Conservation (phyloP, 2,329 filamentous ascomycete genomes). For the Penicillium hesseltinei region DNA sequence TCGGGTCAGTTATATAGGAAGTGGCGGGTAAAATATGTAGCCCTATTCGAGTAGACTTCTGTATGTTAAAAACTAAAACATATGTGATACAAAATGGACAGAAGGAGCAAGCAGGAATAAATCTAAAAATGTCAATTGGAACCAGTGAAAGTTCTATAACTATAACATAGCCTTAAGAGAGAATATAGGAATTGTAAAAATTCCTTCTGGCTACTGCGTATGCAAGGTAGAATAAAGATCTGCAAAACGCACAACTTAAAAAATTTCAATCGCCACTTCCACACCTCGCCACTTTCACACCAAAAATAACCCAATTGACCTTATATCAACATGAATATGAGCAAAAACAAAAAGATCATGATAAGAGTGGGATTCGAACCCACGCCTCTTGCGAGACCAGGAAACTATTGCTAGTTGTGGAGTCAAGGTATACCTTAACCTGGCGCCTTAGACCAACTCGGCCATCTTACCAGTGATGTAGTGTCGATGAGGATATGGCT, state of each 20-base stretch:
- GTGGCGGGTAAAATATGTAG: too few relatives aligned
- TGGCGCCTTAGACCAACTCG: conserved; percentile 35
- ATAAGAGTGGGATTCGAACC: conserved; percentile 11
- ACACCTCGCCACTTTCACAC: too few relatives aligned
- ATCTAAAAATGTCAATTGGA: neutral
- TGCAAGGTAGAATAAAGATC: neutral
- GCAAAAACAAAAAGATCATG: neutral
- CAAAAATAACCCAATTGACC: neutral
- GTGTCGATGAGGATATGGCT: accelerated
- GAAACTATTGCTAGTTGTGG: conserved; percentile 10
- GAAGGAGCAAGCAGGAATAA: neutral
- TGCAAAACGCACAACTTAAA: neutral
- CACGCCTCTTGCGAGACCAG: conserved; percentile 9
- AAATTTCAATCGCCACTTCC: neutral
- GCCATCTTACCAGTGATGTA: conserved; percentile 27
- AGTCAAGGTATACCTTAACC: conserved; percentile 32
- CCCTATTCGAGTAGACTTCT: too few relatives aligned
- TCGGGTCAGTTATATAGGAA: too few relatives aligned
- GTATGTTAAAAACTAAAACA: too few relatives aligned
- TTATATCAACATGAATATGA: neutral
- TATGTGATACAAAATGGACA: too few relatives aligned
- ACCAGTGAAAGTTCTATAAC: neutral
- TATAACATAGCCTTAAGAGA: neutral
- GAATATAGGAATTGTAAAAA: neutral
- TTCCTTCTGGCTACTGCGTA: too few relatives aligned